phyloP scores from a whole-genome alignment of 1,139 yeast genomes.

The Debaryomyces psychrophilus region DNA sequence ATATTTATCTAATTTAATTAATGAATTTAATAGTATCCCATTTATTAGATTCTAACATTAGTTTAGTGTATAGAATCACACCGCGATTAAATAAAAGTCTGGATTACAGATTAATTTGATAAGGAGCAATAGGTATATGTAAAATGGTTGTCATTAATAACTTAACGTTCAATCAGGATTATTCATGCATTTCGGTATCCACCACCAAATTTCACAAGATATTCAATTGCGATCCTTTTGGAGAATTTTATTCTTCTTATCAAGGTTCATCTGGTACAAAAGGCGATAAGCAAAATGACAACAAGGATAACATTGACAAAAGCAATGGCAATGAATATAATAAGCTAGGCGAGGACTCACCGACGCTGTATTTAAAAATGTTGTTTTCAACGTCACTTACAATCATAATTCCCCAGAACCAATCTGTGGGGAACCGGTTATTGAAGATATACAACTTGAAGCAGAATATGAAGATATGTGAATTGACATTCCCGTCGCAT shows the following conservation, averaged over 20 bases:
- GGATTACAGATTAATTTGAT: neutral
- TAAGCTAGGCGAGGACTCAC: slow-evolving; percentile 13
- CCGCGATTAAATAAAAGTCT: slow-evolving; percentile 4
- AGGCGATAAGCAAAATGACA: slow-evolving; percentile 13
- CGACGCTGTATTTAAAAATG: slow-evolving; percentile 55
- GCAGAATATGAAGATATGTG: slow-evolving; percentile 69
- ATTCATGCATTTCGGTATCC: slow-evolving; percentile 44
- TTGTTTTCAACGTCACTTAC: slow-evolving; percentile 70
- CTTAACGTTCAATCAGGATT: slow-evolving; percentile 49
- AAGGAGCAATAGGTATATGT: neutral
- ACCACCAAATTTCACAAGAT: slow-evolving; percentile 39
- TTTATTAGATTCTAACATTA: neutral
- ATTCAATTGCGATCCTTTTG: slow-evolving; percentile 53
- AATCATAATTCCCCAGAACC: slow-evolving; percentile 57
- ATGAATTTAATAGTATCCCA: neutral
- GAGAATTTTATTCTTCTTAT: slow-evolving; percentile 41
- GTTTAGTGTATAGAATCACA: neutral
- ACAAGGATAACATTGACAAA: slow-evolving; percentile 27
- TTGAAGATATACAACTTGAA: slow-evolving; percentile 69
- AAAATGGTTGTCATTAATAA: slow-evolving; percentile 34
- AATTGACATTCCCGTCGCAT: slow-evolving; percentile 64
- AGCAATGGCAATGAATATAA: slow-evolving; percentile 7
- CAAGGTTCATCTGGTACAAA: slow-evolving; percentile 16
- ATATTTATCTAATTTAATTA: slow-evolving; percentile 1
- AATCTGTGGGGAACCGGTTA: slow-evolving; percentile 49